Evolutionary conservation across 1,284 basidiomycete genomes (phyloP), one percentile per base, ranked within the genome.

Genomic region (Apiotrichum montevideense): DNA sequence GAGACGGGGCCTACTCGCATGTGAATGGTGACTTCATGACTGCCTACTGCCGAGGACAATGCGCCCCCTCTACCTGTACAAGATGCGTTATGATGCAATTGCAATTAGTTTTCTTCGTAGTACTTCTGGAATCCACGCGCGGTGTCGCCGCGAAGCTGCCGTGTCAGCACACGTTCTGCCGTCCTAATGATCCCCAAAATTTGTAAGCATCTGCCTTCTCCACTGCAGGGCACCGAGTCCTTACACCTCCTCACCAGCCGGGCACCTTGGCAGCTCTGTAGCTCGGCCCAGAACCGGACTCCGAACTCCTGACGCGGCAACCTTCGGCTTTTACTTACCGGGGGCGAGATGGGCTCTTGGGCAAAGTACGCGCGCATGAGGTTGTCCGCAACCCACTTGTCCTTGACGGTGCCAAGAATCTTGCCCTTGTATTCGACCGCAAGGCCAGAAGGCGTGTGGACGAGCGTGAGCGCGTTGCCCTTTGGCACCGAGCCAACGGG

Each of bases 281-380:
- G 11, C 11, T 37, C 37, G 11, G 11, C 37, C 37, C 37, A 37
- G 37, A 37, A 37, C 37, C 37, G 7, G 11, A 37, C 6, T 7
- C 11, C 37, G 11, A 37, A 37, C 37, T 11, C 6, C 6, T 7
- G 37, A 42, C 9, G n/a, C 5, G 9, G 41, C 9, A 39, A 39
- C 2, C 5, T 15, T 7, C 11, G 5, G n/a, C 8, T 39, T 14
- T 5, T 1, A 54, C 51, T 40, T 21, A 45, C 35, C 39, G 51
- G 15, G n/a, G 43, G 35, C 9, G 75, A 77, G 15, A 77, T 76
- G 37, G 72, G 71, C 46, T 73, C 67, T 50, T 71, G 69, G 54
- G 75, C 71, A 61, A 79, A 78, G 64, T 79, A 79, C 2, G 76
- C 75, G 46, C 74, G 57, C 55, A 79, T 73, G 51, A 79, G 48